Evolutionary conservation across 225 moss, liverwort and hornwort genomes (phyloP).

Genomic region (Bryoerythrophyllum caledonicum): DNA sequence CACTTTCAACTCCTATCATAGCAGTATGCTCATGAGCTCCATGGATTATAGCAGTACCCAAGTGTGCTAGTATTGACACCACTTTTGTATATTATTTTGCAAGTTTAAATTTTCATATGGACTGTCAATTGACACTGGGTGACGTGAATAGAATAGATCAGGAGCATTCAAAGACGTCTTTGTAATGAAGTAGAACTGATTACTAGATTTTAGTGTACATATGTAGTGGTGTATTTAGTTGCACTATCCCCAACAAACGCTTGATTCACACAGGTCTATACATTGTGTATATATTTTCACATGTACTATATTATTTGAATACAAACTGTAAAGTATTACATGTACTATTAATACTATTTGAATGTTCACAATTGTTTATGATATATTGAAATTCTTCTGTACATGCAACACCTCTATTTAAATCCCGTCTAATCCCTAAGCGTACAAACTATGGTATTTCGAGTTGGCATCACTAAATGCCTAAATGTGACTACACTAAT

Average conservation of each 20-base stretch:
- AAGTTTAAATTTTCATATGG: too few species aligned
- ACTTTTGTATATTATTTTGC: not conserved
- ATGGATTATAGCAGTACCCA: not conserved
- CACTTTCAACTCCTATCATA: not conserved
- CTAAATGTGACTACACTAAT: too few species aligned
- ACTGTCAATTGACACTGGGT: not conserved
- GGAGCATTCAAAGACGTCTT: not conserved
- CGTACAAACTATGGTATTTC: too few species aligned
- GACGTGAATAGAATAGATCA: not conserved
- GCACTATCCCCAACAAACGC: too few species aligned
- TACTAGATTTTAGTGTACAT: not conserved
- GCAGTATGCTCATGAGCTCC: not conserved
- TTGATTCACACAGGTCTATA: too few species aligned
- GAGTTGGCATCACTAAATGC: too few species aligned
- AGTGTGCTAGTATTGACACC: slow-evolving; percentile 6
- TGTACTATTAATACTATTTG: not conserved
- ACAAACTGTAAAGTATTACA: not conserved
- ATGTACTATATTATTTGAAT: too few species aligned
- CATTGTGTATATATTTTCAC: too few species aligned
- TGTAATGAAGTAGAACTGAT: not conserved
- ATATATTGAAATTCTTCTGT: not conserved
- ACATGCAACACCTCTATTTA: not conserved
- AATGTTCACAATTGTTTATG: not conserved
- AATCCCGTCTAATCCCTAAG: too few species aligned
- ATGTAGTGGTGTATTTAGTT: not conserved